Evolutionary conservation across 2,329 filamentous ascomycete genomes (phyloP).

Genomic region (Fusarium poae): DNA sequence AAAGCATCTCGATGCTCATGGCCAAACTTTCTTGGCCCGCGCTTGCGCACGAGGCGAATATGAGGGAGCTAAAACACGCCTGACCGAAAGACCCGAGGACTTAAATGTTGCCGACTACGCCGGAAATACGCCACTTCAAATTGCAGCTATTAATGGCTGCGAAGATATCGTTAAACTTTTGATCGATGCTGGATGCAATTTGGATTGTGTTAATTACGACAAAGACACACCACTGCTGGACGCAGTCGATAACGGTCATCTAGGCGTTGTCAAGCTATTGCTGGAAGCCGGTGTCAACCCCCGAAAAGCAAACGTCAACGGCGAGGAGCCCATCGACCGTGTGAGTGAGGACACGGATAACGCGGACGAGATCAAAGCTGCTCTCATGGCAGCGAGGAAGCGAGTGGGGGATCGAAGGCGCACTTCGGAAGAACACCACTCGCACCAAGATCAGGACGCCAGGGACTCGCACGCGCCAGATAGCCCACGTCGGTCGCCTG

Average conservation of each 20-base stretch:
- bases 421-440: constrained; percentile 70
- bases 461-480: constrained; percentile 68
- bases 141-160: constrained; percentile 88
- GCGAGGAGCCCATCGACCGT: constrained; percentile 90
- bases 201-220: constrained; percentile 83
- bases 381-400: constrained; percentile 71
- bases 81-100: constrained; percentile 85
- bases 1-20: constrained; percentile 91
- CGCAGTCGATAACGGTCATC: constrained; percentile 93
- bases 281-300: constrained; percentile 92
- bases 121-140: constrained; percentile 95
- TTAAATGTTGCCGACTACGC: constrained; percentile 92
- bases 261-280: constrained; percentile 87
- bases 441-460: constrained; percentile 61
- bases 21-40: constrained; percentile 89
- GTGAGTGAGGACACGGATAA: constrained; percentile 81
- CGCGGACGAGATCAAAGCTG: constrained; percentile 80
- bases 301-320: constrained; percentile 89
- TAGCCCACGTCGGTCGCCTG: constrained; percentile 70
- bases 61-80: constrained; percentile 79
- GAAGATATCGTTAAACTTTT: constrained; percentile 89
- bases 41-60: constrained; percentile 89
- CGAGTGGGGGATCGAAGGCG: constrained; percentile 66
- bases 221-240: constrained; percentile 96
- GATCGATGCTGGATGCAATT: constrained; percentile 84